Evolutionary conservation across 2,329 filamentous ascomycete species (phyloP), one percentile per base, ranked within the genome.

Genomic region (Phaeosphaeria sp.): DNA sequence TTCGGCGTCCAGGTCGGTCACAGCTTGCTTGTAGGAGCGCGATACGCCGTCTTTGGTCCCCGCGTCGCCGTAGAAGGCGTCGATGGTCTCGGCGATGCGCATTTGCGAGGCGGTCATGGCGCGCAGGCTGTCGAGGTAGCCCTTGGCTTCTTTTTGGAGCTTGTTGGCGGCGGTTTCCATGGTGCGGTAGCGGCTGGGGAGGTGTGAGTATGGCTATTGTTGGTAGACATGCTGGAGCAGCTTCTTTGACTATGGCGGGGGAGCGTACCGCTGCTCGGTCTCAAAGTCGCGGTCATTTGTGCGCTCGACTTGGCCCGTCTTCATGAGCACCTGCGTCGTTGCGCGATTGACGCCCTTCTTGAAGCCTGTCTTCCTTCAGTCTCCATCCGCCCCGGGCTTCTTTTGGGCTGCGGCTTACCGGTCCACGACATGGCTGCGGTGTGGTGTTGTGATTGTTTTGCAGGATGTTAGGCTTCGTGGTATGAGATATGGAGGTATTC

Each of bases 301-400:
- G 82, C 95, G 94, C 81, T 99, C 95, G 71, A 99, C 96, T 83
- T 98, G 95, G 59, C 95, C 92, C 88, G 68, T 96, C 86, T 99
- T 99, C 94, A 99, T 98, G 92, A 99, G 97, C 63, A 98, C 94
- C 89, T 97, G 93, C 82, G 96, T 99, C 80, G 94, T 97, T 73
- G 94, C 94, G 83, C 95, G 92, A 84, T 95, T 94, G 83, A 98
- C 93, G 88, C 96, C 96, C 80, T 96, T 97, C 83, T 95, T 93
- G 83, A 93, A 94, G 65, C 90, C 90, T 91, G 73, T 36, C 61
- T 25, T 25, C 22, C 44, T 61, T 75, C 51, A 77, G 73, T 56
- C 51, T 57, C 45, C 54, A 44, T 59, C 17, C 45, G 52, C 43
- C 22, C 64, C 40, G 42, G 33, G 33, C n/a, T 36, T 48, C 27